phyloP scores from a whole-genome alignment of 2,329 filamentous ascomycete species.

The Fusarium fracticaudum region DNA sequence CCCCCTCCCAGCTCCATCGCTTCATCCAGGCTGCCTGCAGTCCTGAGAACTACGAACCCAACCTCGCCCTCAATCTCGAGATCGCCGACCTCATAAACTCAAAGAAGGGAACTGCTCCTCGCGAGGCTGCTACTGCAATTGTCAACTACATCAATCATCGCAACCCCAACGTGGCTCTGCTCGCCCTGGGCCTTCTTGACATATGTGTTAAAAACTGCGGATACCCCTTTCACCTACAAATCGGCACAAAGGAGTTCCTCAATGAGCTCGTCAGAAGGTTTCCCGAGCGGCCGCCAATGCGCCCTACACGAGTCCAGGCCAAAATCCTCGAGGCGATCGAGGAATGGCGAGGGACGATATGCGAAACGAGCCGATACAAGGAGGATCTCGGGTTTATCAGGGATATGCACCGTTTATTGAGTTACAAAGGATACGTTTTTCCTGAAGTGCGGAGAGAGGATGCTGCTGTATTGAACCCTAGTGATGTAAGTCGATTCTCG shows the following conservation, averaged over 20 bases:
- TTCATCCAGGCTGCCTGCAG: conserved; percentile 97
- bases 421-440: conserved; percentile 97
- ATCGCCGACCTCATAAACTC: conserved; percentile 96
- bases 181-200: conserved; percentile 91
- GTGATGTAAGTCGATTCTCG: conserved; percentile 75
- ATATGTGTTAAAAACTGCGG: conserved; percentile 99
- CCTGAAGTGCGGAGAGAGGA: conserved; percentile 92
- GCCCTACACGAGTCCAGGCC: conserved; percentile 85
- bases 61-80: conserved; percentile 95
- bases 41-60: conserved; percentile 97
- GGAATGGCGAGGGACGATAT: conserved; percentile 98
- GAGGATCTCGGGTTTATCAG: conserved; percentile 95
- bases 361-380: conserved; percentile 96
- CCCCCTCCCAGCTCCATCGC: conserved; percentile 88
- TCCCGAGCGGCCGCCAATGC: conserved; percentile 89
- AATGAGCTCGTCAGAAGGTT: conserved; percentile 98
- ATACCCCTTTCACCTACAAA: conserved; percentile 98
- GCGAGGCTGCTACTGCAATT: conserved; percentile 92
- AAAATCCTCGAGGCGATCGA: conserved; percentile 96
- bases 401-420: conserved; percentile 95
- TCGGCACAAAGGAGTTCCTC: conserved; percentile 97
- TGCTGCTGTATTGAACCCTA: conserved; percentile 95
- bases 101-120: conserved; percentile 95
- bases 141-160: conserved; percentile 96
- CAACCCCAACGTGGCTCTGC: conserved; percentile 92